Conservation (phyloP, 2,329 filamentous ascomycete species). For the Macroventuria anomochaeta region DNA sequence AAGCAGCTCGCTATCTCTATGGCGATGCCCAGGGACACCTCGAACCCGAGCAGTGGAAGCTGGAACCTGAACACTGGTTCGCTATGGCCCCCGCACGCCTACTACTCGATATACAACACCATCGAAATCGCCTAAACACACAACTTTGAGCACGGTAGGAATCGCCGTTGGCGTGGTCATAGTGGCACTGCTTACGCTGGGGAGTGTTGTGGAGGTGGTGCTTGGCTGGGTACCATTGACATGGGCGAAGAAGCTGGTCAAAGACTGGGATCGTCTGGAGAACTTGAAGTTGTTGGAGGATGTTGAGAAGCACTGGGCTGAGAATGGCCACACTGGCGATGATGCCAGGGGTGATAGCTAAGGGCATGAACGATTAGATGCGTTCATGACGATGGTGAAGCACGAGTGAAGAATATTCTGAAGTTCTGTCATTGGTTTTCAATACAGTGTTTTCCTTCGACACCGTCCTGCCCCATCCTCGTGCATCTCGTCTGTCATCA, state of each 20-base stretch:
- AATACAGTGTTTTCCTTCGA: too few species aligned
- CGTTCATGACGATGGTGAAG: too few species aligned
- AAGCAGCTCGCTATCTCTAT: neutral
- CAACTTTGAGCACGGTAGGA: neutral
- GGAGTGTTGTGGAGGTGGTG: neutral
- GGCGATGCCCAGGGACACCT: neutral
- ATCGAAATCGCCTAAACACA: neutral
- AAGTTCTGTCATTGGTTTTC: too few species aligned
- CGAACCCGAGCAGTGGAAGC: neutral
- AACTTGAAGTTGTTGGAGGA: constrained; percentile 2
- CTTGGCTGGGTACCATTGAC: neutral
- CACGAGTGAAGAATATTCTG: neutral
- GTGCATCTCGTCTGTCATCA: too few species aligned
- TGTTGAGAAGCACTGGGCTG: constrained; percentile 1
- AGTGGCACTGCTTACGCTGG: neutral
- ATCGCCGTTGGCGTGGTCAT: neutral
- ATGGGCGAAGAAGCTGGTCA: neutral
- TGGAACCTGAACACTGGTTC: neutral
- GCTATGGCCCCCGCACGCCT: neutral
- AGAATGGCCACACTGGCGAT: neutral
- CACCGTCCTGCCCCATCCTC: too few species aligned
- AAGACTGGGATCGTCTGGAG: constrained; percentile 1
- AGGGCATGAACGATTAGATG: too few species aligned
- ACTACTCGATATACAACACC: neutral
- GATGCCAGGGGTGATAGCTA: neutral